These are phyloP conservation scores for Sporothrix dimorphospora DNA, from an alignment of 2,329 filamentous ascomycete genomes.

Conservation along the genomic window DNA sequence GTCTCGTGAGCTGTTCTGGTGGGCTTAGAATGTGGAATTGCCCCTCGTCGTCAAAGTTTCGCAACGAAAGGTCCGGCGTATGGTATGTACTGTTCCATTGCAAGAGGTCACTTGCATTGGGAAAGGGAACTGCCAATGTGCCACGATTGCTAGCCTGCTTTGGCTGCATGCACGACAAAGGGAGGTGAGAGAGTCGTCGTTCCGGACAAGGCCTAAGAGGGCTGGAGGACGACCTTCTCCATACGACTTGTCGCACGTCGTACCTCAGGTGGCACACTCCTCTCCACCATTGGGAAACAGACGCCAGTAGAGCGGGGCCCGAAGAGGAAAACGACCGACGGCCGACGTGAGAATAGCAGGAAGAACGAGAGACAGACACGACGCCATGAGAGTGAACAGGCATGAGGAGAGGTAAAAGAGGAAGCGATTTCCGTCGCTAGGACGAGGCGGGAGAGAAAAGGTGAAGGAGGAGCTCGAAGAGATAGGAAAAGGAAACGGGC, in stretches of 20 bases:
- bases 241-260: neutral
- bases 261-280: neutral
- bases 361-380: neutral
- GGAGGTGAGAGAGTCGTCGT: conserved; percentile 9
- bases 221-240: neutral
- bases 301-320: neutral
- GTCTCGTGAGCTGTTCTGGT: neutral
- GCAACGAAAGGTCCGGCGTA: no score
- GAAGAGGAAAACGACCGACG: neutral
- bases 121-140: neutral
- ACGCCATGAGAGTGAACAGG: no score
- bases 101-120: neutral
- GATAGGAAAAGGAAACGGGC: neutral
- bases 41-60: no score
- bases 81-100: no score
- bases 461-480: neutral
- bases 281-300: neutral
- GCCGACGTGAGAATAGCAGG: neutral
- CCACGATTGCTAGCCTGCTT: conserved; percentile 6
- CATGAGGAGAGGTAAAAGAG: neutral
- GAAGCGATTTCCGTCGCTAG: neutral
- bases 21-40: neutral
- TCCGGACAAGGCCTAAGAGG: neutral
- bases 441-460: neutral
- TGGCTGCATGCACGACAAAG: conserved; percentile 16